Conservation (phyloP, 2,329 filamentous ascomycete species). For the Akanthomyces dipterigenus region DNA sequence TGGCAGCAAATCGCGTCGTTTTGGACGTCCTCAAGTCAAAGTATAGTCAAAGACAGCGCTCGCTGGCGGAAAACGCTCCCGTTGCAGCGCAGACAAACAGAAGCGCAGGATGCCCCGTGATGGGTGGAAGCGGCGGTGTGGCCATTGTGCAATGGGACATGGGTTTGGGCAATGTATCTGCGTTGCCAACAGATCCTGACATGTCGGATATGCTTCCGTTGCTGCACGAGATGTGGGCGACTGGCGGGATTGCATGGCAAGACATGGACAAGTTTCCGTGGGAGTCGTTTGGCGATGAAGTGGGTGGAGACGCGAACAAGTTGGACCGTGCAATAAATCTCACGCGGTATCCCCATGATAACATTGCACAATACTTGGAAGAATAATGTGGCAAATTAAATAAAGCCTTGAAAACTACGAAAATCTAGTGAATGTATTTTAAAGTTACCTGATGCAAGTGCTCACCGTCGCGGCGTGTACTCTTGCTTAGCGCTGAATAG, state of each 20-base stretch:
- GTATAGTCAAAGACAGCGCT: not conserved
- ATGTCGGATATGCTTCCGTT: slow-evolving; percentile 4
- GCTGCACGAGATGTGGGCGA: slow-evolving; percentile 4
- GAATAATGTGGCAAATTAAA: no score
- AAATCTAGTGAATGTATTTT: no score
- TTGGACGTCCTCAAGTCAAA: not conserved
- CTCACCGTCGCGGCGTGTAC: no score
- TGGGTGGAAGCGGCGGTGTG: not conserved
- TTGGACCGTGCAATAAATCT: not conserved
- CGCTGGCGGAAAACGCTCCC: not conserved
- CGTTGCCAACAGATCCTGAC: not conserved
- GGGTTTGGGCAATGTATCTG: not conserved
- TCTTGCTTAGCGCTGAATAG: no score
- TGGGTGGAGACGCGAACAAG: not conserved
- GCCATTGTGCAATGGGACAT: slow-evolving; percentile 1
- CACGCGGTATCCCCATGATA: not conserved
- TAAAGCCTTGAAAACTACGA: no score
- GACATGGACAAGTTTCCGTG: not conserved
- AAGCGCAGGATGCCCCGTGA: not conserved
- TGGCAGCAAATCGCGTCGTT: slow-evolving; percentile 4
- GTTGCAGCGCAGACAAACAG: not conserved
- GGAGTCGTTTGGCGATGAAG: not conserved
- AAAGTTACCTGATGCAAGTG: no score
- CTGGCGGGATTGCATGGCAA: not conserved
- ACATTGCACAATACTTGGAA: not conserved